phyloP scores from a whole-genome alignment of 768 basidiomycete genomes.

The Lactarius vividus region DNA sequence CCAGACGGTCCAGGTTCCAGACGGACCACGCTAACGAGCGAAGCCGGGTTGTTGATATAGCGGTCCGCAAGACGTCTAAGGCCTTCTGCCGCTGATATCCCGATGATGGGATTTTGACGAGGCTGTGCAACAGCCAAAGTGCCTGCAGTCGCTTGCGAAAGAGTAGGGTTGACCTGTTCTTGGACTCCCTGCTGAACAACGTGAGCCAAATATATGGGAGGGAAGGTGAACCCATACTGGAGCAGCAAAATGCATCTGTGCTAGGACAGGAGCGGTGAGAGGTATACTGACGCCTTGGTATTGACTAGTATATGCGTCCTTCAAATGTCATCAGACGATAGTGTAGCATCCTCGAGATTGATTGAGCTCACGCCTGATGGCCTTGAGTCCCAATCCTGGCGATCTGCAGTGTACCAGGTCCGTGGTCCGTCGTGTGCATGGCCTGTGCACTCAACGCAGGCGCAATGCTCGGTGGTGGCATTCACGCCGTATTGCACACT shows the following conservation, averaged over 20 bases:
- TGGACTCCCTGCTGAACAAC: not conserved
- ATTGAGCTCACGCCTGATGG: not conserved
- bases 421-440: not conserved
- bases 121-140: not conserved
- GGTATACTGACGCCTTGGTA: not conserved
- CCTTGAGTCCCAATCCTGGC: not conserved
- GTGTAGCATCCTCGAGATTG: not conserved
- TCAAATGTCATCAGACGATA: not conserved
- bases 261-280: not conserved
- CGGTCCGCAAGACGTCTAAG: not conserved
- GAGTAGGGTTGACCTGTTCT: not conserved
- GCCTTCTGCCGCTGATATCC: not conserved
- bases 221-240: not conserved
- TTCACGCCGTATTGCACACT: not conserved
- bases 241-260: not conserved
- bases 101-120: not conserved
- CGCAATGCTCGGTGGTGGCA: not conserved
- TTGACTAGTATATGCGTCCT: not conserved
- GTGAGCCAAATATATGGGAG: not conserved
- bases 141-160: not conserved
- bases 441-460: not conserved
- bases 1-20: not conserved
- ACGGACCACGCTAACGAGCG: not conserved
- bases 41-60: not conserved
- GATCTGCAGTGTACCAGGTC: not conserved